Percentiles rank a stretch among this genome's conserved stretches.
phyloP scores from a whole-genome alignment of 2,329 filamentous ascomycete species.

The Neospermospora avenae region DNA sequence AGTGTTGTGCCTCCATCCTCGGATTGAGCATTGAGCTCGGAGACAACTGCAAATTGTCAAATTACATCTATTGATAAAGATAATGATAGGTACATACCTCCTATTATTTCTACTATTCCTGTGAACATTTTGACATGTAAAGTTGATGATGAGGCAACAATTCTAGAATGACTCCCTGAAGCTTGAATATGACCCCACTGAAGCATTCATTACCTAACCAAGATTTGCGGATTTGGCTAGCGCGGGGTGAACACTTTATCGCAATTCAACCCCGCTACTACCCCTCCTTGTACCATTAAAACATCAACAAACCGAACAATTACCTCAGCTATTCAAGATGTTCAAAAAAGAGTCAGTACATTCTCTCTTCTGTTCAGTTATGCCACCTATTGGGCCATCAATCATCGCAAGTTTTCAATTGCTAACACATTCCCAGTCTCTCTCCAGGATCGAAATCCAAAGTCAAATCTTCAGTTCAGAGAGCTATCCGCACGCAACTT shows the following conservation, averaged over 20 bases:
- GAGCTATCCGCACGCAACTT: constrained; percentile 77
- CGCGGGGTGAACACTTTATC: background rate
- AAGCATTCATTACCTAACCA: background rate
- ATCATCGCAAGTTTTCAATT: background rate
- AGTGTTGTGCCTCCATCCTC: constrained; percentile 84
- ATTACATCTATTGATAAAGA: background rate
- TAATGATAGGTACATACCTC: constrained; percentile 59
- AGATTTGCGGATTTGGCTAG: too few species aligned
- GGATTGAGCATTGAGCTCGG: constrained; percentile 76
- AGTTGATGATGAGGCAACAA: background rate
- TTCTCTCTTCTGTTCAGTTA: background rate
- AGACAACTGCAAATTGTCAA: constrained; percentile 60
- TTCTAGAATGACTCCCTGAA: background rate
- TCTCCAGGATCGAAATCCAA: constrained; percentile 81
- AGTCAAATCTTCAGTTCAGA: constrained; percentile 95
- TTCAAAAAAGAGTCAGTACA: constrained; percentile 84
- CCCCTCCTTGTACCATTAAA: background rate
- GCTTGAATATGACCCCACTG: background rate
- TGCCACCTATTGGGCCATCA: background rate
- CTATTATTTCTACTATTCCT: constrained; percentile 87
- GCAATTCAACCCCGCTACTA: background rate
- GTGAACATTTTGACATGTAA: constrained; percentile 71
- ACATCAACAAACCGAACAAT: background rate
- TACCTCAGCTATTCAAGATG: constrained; percentile 51
- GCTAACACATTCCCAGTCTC: constrained; percentile 52